Percentiles rank a stretch among this genome's conserved stretches.
phyloP scores from a whole-genome alignment of 768 basidiomycete species.

The Strobilomyces dryophilus region DNA sequence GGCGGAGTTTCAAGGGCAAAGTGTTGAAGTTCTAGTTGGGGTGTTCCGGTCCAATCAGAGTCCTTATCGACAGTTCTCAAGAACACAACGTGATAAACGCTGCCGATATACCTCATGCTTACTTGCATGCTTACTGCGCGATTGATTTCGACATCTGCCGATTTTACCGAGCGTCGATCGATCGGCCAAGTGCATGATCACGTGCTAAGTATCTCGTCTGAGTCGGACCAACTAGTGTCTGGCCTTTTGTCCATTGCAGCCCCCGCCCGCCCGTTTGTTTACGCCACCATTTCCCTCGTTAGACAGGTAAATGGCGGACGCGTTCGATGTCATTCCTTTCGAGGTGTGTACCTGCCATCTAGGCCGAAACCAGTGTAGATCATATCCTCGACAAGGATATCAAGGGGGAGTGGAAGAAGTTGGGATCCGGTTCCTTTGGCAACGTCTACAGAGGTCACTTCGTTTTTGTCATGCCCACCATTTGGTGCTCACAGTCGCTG shows the following conservation, averaged over 20 bases:
- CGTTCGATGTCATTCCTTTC: conserved; percentile 86
- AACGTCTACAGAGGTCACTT: conserved; percentile 73
- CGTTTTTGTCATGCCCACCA: conserved; percentile 6
- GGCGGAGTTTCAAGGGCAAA: no score
- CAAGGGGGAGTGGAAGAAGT: conserved; percentile 81
- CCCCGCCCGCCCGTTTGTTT: background rate
- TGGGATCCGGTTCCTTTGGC: conserved; percentile 91
- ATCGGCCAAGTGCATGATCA: conserved; percentile 17
- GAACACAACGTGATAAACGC: no score
- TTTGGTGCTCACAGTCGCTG: conserved; percentile 2
- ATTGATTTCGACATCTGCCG: no score
- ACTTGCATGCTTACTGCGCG: no score
- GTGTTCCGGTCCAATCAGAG: no score
- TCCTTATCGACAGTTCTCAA: no score
- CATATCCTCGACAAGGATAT: conserved; percentile 56
- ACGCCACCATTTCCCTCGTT: background rate
- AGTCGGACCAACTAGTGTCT: conserved; percentile 13
- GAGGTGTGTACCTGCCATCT: conserved; percentile 45
- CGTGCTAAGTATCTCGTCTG: conserved; percentile 17
- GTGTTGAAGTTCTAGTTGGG: no score
- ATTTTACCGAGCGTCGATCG: background rate
- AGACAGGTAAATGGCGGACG: conserved; percentile 44
- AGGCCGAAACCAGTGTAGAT: background rate
- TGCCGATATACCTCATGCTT: no score
- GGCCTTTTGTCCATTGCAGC: background rate